Evolutionary conservation across 208 protist genomes (phyloP).

Genomic region (Acanthamoeba divionensis): DNA sequence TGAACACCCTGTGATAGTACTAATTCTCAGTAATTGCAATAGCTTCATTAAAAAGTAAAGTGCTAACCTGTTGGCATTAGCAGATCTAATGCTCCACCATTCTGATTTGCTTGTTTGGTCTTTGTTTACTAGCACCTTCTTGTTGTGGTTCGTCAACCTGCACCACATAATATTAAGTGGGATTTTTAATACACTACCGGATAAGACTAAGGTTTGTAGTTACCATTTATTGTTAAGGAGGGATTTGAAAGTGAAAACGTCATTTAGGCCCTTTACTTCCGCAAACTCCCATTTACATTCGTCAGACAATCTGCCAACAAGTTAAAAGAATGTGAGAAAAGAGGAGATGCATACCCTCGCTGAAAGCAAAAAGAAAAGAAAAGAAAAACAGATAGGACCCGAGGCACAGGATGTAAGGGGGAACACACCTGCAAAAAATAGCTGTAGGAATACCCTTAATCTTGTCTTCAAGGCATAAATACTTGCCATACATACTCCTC

Average conservation of each 20-base stretch:
- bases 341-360: too few species aligned
- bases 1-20: not conserved
- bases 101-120: not conserved
- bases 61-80: constrained; percentile 23
- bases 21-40: too few species aligned
- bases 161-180: not conserved
- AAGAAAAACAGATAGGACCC: too few species aligned
- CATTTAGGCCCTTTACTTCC: not conserved
- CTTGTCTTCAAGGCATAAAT: not conserved
- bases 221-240: constrained; percentile 39
- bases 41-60: too few species aligned
- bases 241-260: not conserved
- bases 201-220: too few species aligned
- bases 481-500: not conserved
- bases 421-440: not conserved
- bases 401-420: not conserved
- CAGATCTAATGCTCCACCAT: not conserved
- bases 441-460: not conserved
- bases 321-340: not conserved
- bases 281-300: not conserved
- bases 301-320: not conserved
- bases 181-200: not conserved
- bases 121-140: not conserved
- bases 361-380: too few species aligned
- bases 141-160: not conserved